Conservation (phyloP, 2,329 filamentous ascomycete genomes). For the Fusarium heterosporum region DNA sequence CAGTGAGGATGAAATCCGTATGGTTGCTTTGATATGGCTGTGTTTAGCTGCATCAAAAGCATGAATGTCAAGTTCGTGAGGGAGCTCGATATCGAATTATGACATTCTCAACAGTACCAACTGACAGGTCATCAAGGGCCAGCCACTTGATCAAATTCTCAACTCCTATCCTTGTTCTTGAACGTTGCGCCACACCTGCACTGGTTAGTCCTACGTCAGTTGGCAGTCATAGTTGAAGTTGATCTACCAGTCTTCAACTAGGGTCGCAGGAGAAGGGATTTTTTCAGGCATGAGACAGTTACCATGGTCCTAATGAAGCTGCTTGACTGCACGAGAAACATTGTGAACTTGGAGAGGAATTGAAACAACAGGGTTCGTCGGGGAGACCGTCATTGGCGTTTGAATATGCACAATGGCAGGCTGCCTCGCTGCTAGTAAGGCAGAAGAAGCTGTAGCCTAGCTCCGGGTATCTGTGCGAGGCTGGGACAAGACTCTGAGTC, state of each 20-base stretch:
- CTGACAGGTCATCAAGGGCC: constrained; percentile 3
- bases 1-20: constrained; percentile 5
- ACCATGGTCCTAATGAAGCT: not conserved
- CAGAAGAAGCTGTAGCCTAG: constrained; percentile 45
- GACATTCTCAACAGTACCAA: constrained; percentile 16
- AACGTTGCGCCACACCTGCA: constrained; percentile 21
- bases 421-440: constrained; percentile 40
- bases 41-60: constrained; percentile 20
- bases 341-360: constrained; percentile 19
- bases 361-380: constrained; percentile 17
- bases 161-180: constrained; percentile 8
- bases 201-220: constrained; percentile 5
- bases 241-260: constrained; percentile 6
- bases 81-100: constrained; percentile 10
- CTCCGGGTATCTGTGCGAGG: constrained; percentile 25
- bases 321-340: constrained; percentile 7
- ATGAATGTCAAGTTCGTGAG: constrained; percentile 17
- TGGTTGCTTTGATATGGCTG: constrained; percentile 17
- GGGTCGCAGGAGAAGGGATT: not conserved
- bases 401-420: constrained; percentile 37
- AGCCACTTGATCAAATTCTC: constrained; percentile 2
- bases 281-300: constrained; percentile 16
- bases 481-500: constrained; percentile 35
- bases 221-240: constrained; percentile 6
- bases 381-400: constrained; percentile 36